Evolutionary conservation across 805 yeast genomes (phyloP), one percentile per base, ranked within the genome.

Genomic region (Starmerella ratchasimensis): DNA sequence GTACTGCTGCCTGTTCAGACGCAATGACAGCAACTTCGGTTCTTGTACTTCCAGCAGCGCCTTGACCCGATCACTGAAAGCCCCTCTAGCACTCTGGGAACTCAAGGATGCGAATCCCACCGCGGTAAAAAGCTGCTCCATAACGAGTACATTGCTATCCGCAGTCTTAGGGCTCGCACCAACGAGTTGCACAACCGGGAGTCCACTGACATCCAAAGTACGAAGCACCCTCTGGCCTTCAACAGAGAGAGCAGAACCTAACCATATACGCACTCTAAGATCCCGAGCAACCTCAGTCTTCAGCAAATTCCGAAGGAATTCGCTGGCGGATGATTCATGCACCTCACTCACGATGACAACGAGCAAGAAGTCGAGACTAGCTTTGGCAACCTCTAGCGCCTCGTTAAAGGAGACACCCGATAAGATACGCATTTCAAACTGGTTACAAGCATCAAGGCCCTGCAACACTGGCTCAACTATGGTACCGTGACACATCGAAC

Each of bases 151-250:
- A 33, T 41, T 43, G 28, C 59, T 50, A 14, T 56, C 54, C 6
- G 59, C 53, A 10, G 52, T 51, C 39, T 47, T 51, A 34, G 74
- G 68, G 14, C 82, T 79, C 38, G 83, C 63, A 33, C 83, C 76
- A 9, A 90, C 56, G 10, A 86, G 60, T 0, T 88, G 93, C 24
- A 81, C 56, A 52, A 80, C 79, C n/a, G 98, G 98, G 51, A 76
- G 75, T 46, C 71, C 69, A 16, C 82, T 68, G 28, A 77, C 76
- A 40, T 71, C 69, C 42, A 86, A 67, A 27, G 77, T 73, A 51
- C 79, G 76, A 0, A 93, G 79, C 13, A 83, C 75, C 49, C 82
- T 93, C 52, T 72, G 75, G 1, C 88, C 81, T 56, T 88, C 97
- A 16, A 84, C 72, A 39, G 74, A 74, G n/a, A 70, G 68, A 18